Evolutionary conservation across 345 rosid species (phyloP), one percentile per base, ranked within the genome.

Genomic region (Camelina sativa): DNA sequence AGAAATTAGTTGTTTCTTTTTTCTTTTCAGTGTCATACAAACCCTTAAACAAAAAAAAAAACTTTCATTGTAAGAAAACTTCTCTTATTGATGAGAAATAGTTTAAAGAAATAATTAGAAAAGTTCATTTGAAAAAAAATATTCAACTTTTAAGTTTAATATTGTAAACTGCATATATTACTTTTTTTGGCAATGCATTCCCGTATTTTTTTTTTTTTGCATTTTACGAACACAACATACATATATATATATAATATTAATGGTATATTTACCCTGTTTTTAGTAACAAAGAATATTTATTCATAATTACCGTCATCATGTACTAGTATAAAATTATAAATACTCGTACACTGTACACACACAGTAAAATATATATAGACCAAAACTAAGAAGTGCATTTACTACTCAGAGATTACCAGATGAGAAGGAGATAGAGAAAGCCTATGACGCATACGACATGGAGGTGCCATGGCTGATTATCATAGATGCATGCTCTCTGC

Each of bases 391-490:
- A 30, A 65, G 47, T 19, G 62, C 15, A 60, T 44, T 40, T 6
- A 32, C 4, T 43, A 41, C n/a, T 77, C 69, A 11, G 43, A 5
- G 43, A 22, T 80, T 74, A 44, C 65, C 22, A 30, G 61, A 6
- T 37, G 89, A 80, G 81, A 92, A 87, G 80, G 75, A 87, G 38
- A 82, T 78, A 34, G 69, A 89, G n/a, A 38, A 84, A 79, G 62
- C 95, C 97, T 19, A 87, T 56, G 56, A 85, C 74, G 73, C 88
- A 86, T 12, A 89, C 60, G 32, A 78, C 69, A 69, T 82, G 65
- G 52, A 86, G 66, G 74, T 80, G 62, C 65, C 80, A 67, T 23
- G 74, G 65, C 61, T 72, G 77, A 25, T 59, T 47, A 41, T 55
- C 67, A 17, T 32, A 51, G 9, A 35, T 52, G 63, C 53, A 69